Base-by-base conservation (phyloP, 2,329 filamentous ascomycete genomes). In the Calonectria fujianensis region DNA sequence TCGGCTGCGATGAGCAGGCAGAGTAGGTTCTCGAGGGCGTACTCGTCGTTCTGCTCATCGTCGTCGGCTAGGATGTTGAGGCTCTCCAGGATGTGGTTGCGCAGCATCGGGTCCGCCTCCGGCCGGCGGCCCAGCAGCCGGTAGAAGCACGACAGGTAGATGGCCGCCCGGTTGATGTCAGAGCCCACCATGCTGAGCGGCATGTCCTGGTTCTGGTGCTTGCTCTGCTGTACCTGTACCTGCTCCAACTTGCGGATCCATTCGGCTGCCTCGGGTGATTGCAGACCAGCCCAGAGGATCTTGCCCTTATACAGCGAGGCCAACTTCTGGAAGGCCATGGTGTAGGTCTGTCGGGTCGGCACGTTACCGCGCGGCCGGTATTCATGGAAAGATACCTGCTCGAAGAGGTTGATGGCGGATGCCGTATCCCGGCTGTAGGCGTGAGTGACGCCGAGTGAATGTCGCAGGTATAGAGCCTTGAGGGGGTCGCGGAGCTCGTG, bases 31-130 rank as follows among this genome's bases (percentile, higher is more conserved):
- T 86, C 85, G 2, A 87, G 80, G 7, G 85, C 85, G 41, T 84
- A 87, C 39, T 84, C 82, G 73, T 87, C 86, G 59, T 87, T 87
- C 20, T 83, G 81, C 3, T 84, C 85, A 72, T 87, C 86, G 11
- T 85, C 83, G 39, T 87, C 86, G 0, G 84, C 83, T 1, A 87
- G 75, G 7, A 87, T 84, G 2, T 82, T 82, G 16, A 87, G 79
- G 51, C 83, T 86, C 31, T 86, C 85, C 18, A 82, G 76, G 18
- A 87, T 82, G 29, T 87, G 81, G 1, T 74, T 80, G 1, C 79
- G 74, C 2, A 87, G 80, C 27, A 86, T 77, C 4, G 73, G 69
- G 2, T 80, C 76, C 0, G 86, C 82, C 6, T 83, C 82, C 0
- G 67, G 50, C 7, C 72, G 77, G 31, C 82, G 75, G 4, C 82